These are phyloP conservation scores for Aspergillus ibericus DNA, from an alignment of 2,329 filamentous ascomycete genomes.

Conservation along the genomic window DNA sequence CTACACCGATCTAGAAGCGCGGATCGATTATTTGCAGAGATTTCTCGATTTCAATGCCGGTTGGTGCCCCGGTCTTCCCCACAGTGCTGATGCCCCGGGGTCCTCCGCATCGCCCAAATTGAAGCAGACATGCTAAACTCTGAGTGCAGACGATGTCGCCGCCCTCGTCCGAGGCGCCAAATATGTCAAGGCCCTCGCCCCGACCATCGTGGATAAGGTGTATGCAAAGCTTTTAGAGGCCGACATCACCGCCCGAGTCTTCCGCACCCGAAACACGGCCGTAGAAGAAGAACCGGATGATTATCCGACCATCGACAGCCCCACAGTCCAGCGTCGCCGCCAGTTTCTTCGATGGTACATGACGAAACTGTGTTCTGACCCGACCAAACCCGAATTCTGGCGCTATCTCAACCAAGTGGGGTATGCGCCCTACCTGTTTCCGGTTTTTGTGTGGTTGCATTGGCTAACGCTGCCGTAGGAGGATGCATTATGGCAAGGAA, in stretches of 20 bases:
- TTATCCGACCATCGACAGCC: conserved; percentile 65
- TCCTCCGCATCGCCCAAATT: neutral
- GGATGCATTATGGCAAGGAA: conserved; percentile 79
- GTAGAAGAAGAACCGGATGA: conserved; percentile 68
- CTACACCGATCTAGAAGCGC: conserved; percentile 67
- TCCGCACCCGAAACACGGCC: conserved; percentile 61
- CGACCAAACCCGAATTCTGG: conserved; percentile 75
- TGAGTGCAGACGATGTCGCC: conserved; percentile 65
- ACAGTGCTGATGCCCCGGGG: neutral
- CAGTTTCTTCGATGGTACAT: conserved; percentile 74
- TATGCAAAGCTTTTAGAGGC: conserved; percentile 79
- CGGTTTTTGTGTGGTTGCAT: neutral
- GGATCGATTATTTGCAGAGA: conserved; percentile 70
- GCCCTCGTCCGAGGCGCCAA: conserved; percentile 68
- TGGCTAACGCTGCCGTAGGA: conserved; percentile 39
- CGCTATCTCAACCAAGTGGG: conserved; percentile 82
- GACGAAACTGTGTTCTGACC: conserved; percentile 71
- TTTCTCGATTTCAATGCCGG: conserved; percentile 73
- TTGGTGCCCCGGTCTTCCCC: conserved; percentile 42
- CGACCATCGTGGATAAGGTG: conserved; percentile 78
- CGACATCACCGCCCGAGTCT: conserved; percentile 78
- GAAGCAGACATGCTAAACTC: neutral
- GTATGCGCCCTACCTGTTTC: conserved; percentile 42
- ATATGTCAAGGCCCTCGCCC: conserved; percentile 77
- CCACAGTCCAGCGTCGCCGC: conserved; percentile 74